Evolutionary conservation across 1,139 yeast species (phyloP).

Genomic region (Lodderomyces parapsilosis): DNA sequence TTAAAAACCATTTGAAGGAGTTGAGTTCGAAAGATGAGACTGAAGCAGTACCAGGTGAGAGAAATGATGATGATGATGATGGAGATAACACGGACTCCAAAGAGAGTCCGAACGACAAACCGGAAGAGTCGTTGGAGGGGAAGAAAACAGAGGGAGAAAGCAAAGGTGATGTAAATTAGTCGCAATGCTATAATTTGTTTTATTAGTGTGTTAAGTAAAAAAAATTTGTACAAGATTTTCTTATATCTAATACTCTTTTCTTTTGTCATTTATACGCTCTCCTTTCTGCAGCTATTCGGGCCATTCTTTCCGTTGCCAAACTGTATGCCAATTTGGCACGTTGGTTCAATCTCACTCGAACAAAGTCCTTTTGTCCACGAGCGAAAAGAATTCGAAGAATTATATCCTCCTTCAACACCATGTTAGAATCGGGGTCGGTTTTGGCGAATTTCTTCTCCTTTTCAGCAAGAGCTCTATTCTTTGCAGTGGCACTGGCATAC

Average conservation of each 20-base stretch:
- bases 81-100: background rate
- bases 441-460: slow-evolving; percentile 52
- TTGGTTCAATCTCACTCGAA: slow-evolving; percentile 57
- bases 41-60: slow-evolving; percentile 9
- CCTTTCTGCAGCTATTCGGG: slow-evolving; percentile 47
- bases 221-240: slow-evolving; percentile 3
- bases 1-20: slow-evolving; percentile 18
- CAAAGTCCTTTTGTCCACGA: slow-evolving; percentile 42
- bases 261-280: slow-evolving; percentile 13
- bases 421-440: slow-evolving; percentile 56
- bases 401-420: slow-evolving; percentile 62
- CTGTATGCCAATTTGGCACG: slow-evolving; percentile 63
- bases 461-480: slow-evolving; percentile 54
- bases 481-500: slow-evolving; percentile 69
- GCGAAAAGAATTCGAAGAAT: slow-evolving; percentile 59
- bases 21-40: slow-evolving; percentile 2
- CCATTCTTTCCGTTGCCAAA: slow-evolving; percentile 59
- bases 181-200: background rate
- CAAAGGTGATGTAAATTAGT: background rate
- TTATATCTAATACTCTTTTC: slow-evolving; percentile 4
- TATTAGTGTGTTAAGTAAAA: slow-evolving; percentile 6
- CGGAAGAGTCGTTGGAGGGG: background rate
- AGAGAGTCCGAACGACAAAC: background rate
- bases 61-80: background rate
- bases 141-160: background rate